Percentiles rank a stretch among this genome's conserved stretches.
Conservation (phyloP, 495 filamentous ascomycete species). For the Penicillium manginii region DNA sequence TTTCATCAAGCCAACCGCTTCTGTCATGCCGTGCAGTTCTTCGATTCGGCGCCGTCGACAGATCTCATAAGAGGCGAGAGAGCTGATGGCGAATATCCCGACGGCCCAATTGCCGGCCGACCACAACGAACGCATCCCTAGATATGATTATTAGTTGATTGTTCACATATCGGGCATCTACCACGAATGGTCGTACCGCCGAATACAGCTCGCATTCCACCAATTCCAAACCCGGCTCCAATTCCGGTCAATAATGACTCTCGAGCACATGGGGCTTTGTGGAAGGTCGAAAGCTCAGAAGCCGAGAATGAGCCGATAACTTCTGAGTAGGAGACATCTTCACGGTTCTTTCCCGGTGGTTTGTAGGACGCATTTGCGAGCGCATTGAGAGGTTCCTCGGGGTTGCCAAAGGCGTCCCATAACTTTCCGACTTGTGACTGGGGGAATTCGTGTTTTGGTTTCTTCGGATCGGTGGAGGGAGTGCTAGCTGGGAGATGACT, state of each 20-base stretch:
- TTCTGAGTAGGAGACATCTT: slow-evolving; percentile 59
- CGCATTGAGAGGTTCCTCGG: slow-evolving; percentile 54
- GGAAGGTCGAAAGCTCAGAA: slow-evolving; percentile 71
- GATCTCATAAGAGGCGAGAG: slow-evolving; percentile 73
- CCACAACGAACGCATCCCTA: slow-evolving; percentile 50
- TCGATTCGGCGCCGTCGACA: slow-evolving; percentile 71
- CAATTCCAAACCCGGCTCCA: slow-evolving; percentile 71
- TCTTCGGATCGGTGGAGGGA: slow-evolving; percentile 29
- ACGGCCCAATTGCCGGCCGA: slow-evolving; percentile 82
- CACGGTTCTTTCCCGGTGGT: slow-evolving; percentile 50
- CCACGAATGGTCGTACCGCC: slow-evolving; percentile 61
- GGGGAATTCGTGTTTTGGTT: slow-evolving; percentile 45
- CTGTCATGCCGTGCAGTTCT: slow-evolving; percentile 78
- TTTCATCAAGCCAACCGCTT: slow-evolving; percentile 80
- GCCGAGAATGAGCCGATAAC: slow-evolving; percentile 67
- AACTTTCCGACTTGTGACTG: slow-evolving; percentile 54
- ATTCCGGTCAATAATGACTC: slow-evolving; percentile 84
- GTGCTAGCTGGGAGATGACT: slow-evolving; percentile 26
- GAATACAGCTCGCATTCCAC: slow-evolving; percentile 69
- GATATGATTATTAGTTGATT: slow-evolving; percentile 10
- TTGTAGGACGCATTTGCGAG: slow-evolving; percentile 47
- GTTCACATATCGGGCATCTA: not conserved
- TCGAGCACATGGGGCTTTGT: slow-evolving; percentile 81
- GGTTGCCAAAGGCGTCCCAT: slow-evolving; percentile 55
- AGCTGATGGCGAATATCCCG: slow-evolving; percentile 66